Evolutionary conservation across 495 filamentous ascomycete species (phyloP).

Genomic region (Clavariopsis aquatica): DNA sequence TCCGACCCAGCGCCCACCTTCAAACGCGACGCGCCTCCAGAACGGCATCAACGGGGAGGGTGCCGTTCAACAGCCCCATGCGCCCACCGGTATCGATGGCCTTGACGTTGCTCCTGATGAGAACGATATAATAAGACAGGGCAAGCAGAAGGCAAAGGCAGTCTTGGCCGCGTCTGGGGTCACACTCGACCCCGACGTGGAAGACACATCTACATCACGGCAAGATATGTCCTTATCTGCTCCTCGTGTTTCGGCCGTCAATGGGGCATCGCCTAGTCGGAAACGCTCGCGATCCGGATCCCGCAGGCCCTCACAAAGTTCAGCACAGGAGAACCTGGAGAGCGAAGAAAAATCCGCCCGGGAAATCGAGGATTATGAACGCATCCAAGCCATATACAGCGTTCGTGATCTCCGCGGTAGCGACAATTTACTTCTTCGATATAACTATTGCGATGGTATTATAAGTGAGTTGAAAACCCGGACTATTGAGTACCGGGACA

Average conservation of each 20-base stretch:
- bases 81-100: constrained; percentile 10
- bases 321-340: constrained; percentile 42
- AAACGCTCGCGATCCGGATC: constrained; percentile 65
- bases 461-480: constrained; percentile 53
- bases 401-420: constrained; percentile 73
- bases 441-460: constrained; percentile 37
- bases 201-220: background rate
- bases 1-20: constrained; percentile 10
- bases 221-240: constrained; percentile 20
- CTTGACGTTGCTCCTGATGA: constrained; percentile 22
- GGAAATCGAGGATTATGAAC: constrained; percentile 1
- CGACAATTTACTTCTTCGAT: constrained; percentile 57
- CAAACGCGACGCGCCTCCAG: constrained; percentile 19
- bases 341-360: constrained; percentile 40
- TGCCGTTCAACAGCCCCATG: constrained; percentile 31
- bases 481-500: constrained; percentile 53
- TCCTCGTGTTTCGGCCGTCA: constrained; percentile 34
- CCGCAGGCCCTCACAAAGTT: constrained; percentile 41
- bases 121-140: constrained; percentile 52
- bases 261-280: constrained; percentile 51
- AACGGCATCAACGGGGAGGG: constrained; percentile 29
- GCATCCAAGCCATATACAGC: constrained; percentile 59
- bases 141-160: constrained; percentile 62
- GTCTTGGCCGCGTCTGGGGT: constrained; percentile 56
- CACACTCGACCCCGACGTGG: constrained; percentile 37